These are phyloP conservation scores for Sordariomycetes sp. DNA, from an alignment of 2,329 filamentous ascomycete species.

Conservation along the genomic window DNA sequence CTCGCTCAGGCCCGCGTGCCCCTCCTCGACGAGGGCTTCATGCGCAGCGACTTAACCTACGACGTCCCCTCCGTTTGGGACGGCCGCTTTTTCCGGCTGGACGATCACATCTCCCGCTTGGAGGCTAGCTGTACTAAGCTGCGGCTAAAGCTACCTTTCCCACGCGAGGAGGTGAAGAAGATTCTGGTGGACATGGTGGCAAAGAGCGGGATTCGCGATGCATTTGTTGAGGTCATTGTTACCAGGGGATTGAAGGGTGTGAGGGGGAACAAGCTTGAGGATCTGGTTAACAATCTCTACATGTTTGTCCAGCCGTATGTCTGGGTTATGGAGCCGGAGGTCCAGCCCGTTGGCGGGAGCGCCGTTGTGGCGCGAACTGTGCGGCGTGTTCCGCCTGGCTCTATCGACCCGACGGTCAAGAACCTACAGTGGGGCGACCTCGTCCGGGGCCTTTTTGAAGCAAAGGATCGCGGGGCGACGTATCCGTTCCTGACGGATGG, in stretches of 20 bases:
- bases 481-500: slow-evolving; percentile 38
- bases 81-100: slow-evolving; percentile 34
- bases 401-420: slow-evolving; percentile 36
- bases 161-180: slow-evolving; percentile 21
- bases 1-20: slow-evolving; percentile 33
- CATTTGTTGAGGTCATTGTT: slow-evolving; percentile 35
- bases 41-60: slow-evolving; percentile 37
- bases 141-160: slow-evolving; percentile 25
- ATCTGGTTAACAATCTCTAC: slow-evolving; percentile 27
- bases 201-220: slow-evolving; percentile 31
- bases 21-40: slow-evolving; percentile 34
- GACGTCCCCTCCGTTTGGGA: slow-evolving; percentile 38
- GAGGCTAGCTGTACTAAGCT: slow-evolving; percentile 29
- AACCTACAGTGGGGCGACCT: slow-evolving; percentile 38
- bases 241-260: slow-evolving; percentile 31
- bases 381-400: slow-evolving; percentile 25
- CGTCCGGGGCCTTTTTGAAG: slow-evolving; percentile 29
- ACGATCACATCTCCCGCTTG: slow-evolving; percentile 31
- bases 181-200: slow-evolving; percentile 29
- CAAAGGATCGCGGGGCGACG: slow-evolving; percentile 26
- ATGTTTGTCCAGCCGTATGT: slow-evolving; percentile 33
- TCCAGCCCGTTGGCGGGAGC: slow-evolving; percentile 23
- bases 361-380: slow-evolving; percentile 32
- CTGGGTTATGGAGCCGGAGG: slow-evolving; percentile 32
- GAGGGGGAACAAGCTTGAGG: slow-evolving; percentile 17